Evolutionary conservation across 768 basidiomycete genomes (phyloP), one percentile per base, ranked within the genome.

Genomic region (Grammothele lineata): DNA sequence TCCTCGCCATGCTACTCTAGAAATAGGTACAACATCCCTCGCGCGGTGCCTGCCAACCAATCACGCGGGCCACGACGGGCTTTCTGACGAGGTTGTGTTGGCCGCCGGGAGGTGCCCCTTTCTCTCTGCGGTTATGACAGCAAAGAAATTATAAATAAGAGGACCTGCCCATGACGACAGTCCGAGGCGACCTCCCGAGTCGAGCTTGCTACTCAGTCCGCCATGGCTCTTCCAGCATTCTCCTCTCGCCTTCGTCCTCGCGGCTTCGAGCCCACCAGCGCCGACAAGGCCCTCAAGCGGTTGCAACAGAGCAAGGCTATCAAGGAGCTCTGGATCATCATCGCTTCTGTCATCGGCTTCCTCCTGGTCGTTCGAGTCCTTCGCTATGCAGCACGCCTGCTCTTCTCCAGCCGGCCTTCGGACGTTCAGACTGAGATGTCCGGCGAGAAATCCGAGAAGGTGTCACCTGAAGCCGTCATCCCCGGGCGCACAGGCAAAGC

Each of bases 271-370:
- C 60, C 66, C 38, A 59, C 65, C 22, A 48, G 61, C 21, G 70
- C 70, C 17, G 70, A 72, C 54, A 62, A 64, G 25, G 52, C 47
- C 4, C 39, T 66, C 39, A 65, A 70, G 57, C 66, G 64, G 26
- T 44, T 59, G 41, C 63, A 67, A 43, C 69, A 73, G 51, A 47
- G 51, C 39, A 57, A 62, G 43, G 67, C 67, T 47, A 68, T 72
- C 50, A 64, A 61, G 50, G 60, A 72, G 33, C 59, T 73, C 9
- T 74, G 73, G 72, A 60, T 67, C 34, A 58, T 72, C 52, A 58
- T 74, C 38, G 61, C 65, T 14, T 56, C 61, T 35, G 64, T 72
- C 40, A 45, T 74, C n/a, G 66, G 56, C 3, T 57, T 70, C 47
- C 62, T 74, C 19, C 59, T 69, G 18, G n/a, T 62, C 43, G 47